These are phyloP conservation scores for Chrysanthemum lavandulifolium DNA, from an alignment of 129 eudicot genomes.

Conservation along the genomic window DNA sequence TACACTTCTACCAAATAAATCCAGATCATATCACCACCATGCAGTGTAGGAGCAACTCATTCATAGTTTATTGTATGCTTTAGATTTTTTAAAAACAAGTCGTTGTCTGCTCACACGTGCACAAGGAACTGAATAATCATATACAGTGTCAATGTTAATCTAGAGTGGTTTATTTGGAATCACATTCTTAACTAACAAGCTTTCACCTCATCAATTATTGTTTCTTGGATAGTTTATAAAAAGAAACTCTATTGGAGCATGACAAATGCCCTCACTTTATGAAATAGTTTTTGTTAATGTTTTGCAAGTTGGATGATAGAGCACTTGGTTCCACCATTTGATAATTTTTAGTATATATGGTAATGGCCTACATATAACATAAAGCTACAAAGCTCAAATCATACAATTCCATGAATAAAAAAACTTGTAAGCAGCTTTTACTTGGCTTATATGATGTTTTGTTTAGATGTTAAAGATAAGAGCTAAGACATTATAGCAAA, in stretches of 20 bases:
- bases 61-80: slow-evolving; percentile 1
- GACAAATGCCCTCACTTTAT: slow-evolving; percentile 34
- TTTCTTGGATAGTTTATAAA: background rate
- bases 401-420: background rate
- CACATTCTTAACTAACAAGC: background rate
- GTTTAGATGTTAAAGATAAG: slow-evolving; percentile 10
- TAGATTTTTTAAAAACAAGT: slow-evolving; percentile 3
- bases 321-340: slow-evolving; percentile 32
- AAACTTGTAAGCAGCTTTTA: background rate
- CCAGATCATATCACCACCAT: slow-evolving; percentile 30
- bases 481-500: background rate
- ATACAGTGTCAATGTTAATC: background rate
- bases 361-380: slow-evolving; percentile 21
- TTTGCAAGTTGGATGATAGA: slow-evolving; percentile 43
- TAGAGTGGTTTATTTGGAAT: too few relatives aligned
- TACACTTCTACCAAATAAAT: slow-evolving; percentile 28
- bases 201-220: background rate
- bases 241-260: slow-evolving; percentile 10
- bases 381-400: slow-evolving; percentile 13
- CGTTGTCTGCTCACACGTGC: slow-evolving; percentile 7
- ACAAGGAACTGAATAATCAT: background rate
- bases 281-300: slow-evolving; percentile 8
- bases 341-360: slow-evolving; percentile 8
- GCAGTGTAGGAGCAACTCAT: slow-evolving; percentile 13
- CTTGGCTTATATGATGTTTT: slow-evolving; percentile 8